phyloP scores from a whole-genome alignment of 192 early-diverging fungal genomes.

The Podila clonocystis region DNA sequence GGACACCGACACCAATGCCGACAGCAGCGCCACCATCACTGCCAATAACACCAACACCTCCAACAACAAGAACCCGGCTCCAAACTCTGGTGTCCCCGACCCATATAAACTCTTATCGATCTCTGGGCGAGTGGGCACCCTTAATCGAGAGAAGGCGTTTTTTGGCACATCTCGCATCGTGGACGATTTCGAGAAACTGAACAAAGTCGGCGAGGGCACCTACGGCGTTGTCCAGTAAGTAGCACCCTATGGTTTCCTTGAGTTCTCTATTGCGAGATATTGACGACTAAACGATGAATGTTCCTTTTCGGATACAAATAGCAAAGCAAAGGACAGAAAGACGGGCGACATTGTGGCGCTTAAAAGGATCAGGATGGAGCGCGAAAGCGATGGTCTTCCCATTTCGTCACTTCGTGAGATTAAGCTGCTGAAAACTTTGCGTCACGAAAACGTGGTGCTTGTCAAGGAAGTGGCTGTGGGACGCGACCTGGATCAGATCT shows the following conservation, averaged over 20 bases:
- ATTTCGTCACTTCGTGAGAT: slow-evolving; percentile 97
- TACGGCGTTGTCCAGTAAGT: slow-evolving; percentile 91
- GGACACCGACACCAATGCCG: neutral
- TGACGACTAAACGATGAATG: neutral
- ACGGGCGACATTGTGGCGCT: slow-evolving; percentile 56
- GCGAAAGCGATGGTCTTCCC: slow-evolving; percentile 72
- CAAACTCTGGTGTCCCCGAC: slow-evolving; percentile 8
- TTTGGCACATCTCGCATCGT: slow-evolving; percentile 80
- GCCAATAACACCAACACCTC: neutral
- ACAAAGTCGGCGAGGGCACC: slow-evolving; percentile 91
- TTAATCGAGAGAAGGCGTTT: slow-evolving; percentile 56
- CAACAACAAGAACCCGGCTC: slow-evolving; percentile 7
- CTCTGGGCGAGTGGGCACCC: slow-evolving; percentile 33
- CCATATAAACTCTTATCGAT: slow-evolving; percentile 37
- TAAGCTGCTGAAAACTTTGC: slow-evolving; percentile 87
- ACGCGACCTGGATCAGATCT: slow-evolving; percentile 78
- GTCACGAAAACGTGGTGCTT: slow-evolving; percentile 81
- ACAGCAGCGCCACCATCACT: neutral
- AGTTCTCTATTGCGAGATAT: no score
- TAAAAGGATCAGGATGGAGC: slow-evolving; percentile 61
- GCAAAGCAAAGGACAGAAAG: slow-evolving; percentile 65
- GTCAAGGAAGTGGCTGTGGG: slow-evolving; percentile 79
- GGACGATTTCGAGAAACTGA: slow-evolving; percentile 88
- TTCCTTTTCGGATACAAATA: slow-evolving; percentile 9
- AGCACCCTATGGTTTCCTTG: neutral